phyloP scores from a whole-genome alignment of 2,329 filamentous ascomycete species.

The Blumeria graminis region DNA sequence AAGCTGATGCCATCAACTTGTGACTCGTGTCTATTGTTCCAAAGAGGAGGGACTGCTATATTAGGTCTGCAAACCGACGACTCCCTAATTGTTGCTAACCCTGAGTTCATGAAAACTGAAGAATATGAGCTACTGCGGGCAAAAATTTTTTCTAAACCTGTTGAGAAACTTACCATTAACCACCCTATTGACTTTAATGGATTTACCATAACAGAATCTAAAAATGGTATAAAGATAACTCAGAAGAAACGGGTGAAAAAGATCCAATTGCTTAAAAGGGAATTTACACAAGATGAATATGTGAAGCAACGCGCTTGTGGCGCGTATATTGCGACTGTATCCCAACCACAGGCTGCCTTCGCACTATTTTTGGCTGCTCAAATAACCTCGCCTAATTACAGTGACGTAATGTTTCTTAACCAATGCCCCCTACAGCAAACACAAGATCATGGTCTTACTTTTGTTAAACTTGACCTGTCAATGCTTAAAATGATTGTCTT shows the following conservation, averaged over 20 bases:
- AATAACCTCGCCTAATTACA: neutral
- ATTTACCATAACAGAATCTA: neutral
- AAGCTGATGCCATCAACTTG: neutral
- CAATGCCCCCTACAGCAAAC: neutral
- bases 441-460: neutral
- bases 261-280: neutral
- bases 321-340: constrained; percentile 1
- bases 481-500: neutral
- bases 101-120: neutral
- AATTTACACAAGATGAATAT: neutral
- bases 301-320: neutral
- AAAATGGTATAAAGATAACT: neutral
- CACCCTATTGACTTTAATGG: constrained; percentile 1
- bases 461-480: neutral
- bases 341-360: constrained; percentile 3
- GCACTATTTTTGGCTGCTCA: constrained; percentile 1
- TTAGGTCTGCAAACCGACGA: neutral
- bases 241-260: constrained; percentile 1
- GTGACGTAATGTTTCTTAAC: neutral
- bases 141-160: neutral
- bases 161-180: neutral
- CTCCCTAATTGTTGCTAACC: neutral
- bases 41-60: neutral
- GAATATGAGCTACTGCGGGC: neutral
- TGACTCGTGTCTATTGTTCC: neutral